A percentile compares a stretch with the other conserved stretches of the same genome.
Evolutionary conservation across 495 filamentous ascomycete genomes (phyloP).

Genomic region (Penicillium angulare): DNA sequence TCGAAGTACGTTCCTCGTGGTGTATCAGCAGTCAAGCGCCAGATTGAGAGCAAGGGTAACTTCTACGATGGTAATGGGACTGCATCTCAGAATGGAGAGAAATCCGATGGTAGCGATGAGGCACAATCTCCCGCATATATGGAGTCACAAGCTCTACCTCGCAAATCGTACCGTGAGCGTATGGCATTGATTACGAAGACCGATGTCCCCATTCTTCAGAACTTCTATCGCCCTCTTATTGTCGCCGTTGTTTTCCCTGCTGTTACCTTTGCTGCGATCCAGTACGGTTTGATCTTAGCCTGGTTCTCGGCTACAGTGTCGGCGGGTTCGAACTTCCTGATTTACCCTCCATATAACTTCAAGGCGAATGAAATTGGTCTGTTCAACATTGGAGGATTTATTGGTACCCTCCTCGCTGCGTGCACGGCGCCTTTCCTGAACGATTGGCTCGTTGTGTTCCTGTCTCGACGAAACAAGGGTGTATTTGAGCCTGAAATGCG

Average conservation of each 20-base stretch:
- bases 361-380: conserved; percentile 30
- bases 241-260: conserved; percentile 10
- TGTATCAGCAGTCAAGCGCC: no score
- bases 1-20: conserved; percentile 12
- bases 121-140: background rate
- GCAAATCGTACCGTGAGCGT: conserved; percentile 10
- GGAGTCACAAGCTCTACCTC: conserved; percentile 9
- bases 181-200: conserved; percentile 11
- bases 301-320: conserved; percentile 29
- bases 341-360: conserved; percentile 44
- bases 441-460: conserved; percentile 27
- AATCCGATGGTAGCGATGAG: no score
- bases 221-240: conserved; percentile 12
- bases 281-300: conserved; percentile 31
- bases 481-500: conserved; percentile 38
- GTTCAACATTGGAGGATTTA: conserved; percentile 34
- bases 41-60: no score
- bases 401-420: conserved; percentile 29
- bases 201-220: conserved; percentile 5
- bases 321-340: no score
- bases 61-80: no score
- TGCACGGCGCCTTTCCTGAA: conserved; percentile 21
- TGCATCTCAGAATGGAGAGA: conserved; percentile 19
- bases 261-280: conserved; percentile 33
- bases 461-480: conserved; percentile 30